phyloP scores from a whole-genome alignment of 2,329 filamentous ascomycete genomes.

The Alternaria dauci region DNA sequence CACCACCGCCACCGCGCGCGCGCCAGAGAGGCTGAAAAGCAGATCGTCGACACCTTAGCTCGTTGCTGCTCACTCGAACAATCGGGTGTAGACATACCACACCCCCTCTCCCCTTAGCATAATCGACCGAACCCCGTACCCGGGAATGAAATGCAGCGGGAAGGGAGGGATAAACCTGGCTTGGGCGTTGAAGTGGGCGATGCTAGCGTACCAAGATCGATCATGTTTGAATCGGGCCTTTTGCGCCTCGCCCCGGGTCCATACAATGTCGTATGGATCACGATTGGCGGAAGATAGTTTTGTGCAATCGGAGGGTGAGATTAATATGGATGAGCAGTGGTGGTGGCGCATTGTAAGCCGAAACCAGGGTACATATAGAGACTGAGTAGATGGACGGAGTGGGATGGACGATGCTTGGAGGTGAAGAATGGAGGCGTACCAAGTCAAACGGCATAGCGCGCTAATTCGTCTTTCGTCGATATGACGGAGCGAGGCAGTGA shows the following conservation, averaged over 20 bases:
- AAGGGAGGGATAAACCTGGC: not conserved
- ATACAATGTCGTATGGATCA: not conserved
- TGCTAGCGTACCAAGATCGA: not conserved
- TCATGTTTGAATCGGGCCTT: not conserved
- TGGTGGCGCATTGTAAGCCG: too few species aligned
- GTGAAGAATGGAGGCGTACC: not conserved
- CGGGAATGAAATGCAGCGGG: not conserved
- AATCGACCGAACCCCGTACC: not conserved
- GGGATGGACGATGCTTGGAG: too few species aligned
- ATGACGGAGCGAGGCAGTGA: too few species aligned
- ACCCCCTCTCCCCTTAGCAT: not conserved
- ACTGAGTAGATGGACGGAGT: not conserved
- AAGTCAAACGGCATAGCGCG: not conserved
- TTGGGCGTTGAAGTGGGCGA: not conserved
- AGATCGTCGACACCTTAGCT: not conserved
- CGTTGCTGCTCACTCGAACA: not conserved
- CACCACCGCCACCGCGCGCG: not conserved
- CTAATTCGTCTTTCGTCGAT: too few species aligned
- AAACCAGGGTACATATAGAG: too few species aligned
- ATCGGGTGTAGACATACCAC: too few species aligned
- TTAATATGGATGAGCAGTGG: not conserved
- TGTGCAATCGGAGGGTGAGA: not conserved
- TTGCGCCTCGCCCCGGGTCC: not conserved
- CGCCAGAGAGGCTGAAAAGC: not conserved
- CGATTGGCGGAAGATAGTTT: not conserved